Conservation (phyloP, 805 yeast genomes). For the Yamadazyma philogaea region DNA sequence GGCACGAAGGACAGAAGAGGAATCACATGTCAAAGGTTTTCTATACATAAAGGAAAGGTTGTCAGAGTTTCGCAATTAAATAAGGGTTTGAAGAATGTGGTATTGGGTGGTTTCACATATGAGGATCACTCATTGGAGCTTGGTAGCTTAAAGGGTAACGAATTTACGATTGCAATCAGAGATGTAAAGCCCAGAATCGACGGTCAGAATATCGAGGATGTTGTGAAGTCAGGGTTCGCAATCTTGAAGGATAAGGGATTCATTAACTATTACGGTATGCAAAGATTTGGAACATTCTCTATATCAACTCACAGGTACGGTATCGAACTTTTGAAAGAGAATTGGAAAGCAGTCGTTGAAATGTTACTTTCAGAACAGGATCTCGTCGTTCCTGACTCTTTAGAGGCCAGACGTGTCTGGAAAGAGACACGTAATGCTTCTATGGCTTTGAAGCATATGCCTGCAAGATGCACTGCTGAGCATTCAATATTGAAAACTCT, state of each 20-base stretch:
- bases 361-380: conserved; percentile 83
- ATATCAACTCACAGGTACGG: conserved; percentile 90
- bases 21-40: conserved; percentile 82
- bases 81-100: conserved; percentile 69
- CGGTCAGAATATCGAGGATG: conserved; percentile 34
- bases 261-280: conserved; percentile 97
- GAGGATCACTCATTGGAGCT: conserved; percentile 58
- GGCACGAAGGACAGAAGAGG: conserved; percentile 98
- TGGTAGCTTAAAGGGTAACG: conserved; percentile 88
- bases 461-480: conserved; percentile 86
- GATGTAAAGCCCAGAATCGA: conserved; percentile 50
- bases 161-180: conserved; percentile 79
- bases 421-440: conserved; percentile 64
- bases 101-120: conserved; percentile 76
- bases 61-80: conserved; percentile 77
- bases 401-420: conserved; percentile 83
- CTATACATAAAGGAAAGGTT: conserved; percentile 64
- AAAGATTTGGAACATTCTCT: conserved; percentile 94
- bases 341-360: conserved; percentile 80
- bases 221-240: conserved; percentile 50
- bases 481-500: conserved; percentile 63
- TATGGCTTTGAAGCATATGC: conserved; percentile 71
- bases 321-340: conserved; percentile 58
- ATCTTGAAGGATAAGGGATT: conserved; percentile 70
- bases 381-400: conserved; percentile 75